phyloP scores from a whole-genome alignment of 1,284 basidiomycete species.

The Ceratobasidium papillatum region DNA sequence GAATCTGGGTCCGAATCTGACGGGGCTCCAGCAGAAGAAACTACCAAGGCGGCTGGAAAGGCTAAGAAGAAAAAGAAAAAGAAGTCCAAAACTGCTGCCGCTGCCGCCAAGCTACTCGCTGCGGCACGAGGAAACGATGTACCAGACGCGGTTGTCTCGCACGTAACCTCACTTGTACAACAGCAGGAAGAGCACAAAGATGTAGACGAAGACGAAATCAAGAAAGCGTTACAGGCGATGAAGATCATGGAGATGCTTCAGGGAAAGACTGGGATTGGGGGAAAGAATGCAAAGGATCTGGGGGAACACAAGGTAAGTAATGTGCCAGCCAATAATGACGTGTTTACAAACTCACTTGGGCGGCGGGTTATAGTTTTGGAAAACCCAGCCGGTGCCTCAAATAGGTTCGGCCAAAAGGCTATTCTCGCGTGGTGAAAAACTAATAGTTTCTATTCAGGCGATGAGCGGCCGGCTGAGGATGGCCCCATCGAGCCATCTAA shows the following conservation, averaged over 20 bases:
- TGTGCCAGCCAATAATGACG: slow-evolving; percentile 28
- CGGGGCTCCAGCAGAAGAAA: slow-evolving; percentile 18
- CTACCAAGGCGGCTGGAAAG: slow-evolving; percentile 49
- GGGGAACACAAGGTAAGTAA: slow-evolving; percentile 83
- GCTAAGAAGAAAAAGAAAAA: slow-evolving; percentile 77
- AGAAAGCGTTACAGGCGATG: slow-evolving; percentile 69
- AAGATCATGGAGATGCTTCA: slow-evolving; percentile 77
- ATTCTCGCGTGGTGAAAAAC: slow-evolving; percentile 37
- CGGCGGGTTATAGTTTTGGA: slow-evolving; percentile 78
- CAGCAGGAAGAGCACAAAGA: slow-evolving; percentile 57
- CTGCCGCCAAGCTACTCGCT: slow-evolving; percentile 45
- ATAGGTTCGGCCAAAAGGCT: slow-evolving; percentile 59
- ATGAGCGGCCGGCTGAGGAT: slow-evolving; percentile 72
- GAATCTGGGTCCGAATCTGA: slow-evolving; percentile 48
- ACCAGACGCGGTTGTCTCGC: slow-evolving; percentile 66
- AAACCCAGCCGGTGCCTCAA: slow-evolving; percentile 94
- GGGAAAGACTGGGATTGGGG: slow-evolving; percentile 74
- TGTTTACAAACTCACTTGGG: slow-evolving; percentile 37
- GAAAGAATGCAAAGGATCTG: slow-evolving; percentile 76
- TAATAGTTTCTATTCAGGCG: slow-evolving; percentile 58
- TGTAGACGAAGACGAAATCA: slow-evolving; percentile 65
- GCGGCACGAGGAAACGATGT: slow-evolving; percentile 59
- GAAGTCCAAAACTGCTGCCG: slow-evolving; percentile 65
- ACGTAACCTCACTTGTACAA: slow-evolving; percentile 67
- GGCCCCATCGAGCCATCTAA: slow-evolving; percentile 90